Conservation (phyloP, 2,329 filamentous ascomycete species). For the Aspergillus fumigatus region DNA sequence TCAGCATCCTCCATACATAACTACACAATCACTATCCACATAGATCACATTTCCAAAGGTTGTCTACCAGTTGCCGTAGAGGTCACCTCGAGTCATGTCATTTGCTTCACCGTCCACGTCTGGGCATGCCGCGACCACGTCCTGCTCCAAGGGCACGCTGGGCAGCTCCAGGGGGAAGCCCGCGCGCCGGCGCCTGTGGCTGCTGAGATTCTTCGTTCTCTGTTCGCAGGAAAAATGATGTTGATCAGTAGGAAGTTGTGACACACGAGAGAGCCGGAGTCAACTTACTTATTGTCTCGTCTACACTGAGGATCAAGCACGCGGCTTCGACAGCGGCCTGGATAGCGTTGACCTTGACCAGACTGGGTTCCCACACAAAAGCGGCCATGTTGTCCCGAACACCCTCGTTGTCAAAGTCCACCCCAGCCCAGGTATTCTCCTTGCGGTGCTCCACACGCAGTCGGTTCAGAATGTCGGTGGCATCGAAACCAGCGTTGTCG, state of each 20-base stretch:
- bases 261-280: background rate
- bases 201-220: conserved; percentile 87
- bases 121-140: conserved; percentile 82
- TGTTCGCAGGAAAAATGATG: conserved; percentile 23
- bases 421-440: conserved; percentile 88
- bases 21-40: background rate
- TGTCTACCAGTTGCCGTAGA: background rate
- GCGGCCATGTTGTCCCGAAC: conserved; percentile 90
- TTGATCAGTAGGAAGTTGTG: conserved; percentile 14
- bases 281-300: conserved; percentile 86
- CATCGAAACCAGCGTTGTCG: conserved; percentile 97
- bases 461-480: conserved; percentile 95
- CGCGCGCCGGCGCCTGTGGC: conserved; percentile 73
- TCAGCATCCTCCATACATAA: background rate
- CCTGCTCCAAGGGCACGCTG: conserved; percentile 84
- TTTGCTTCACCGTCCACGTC: conserved; percentile 25
- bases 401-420: conserved; percentile 90
- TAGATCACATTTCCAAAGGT: background rate
- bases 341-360: conserved; percentile 96
- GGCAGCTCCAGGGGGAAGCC: conserved; percentile 73
- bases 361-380: conserved; percentile 95
- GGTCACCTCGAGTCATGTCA: conserved; percentile 13
- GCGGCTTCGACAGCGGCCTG: conserved; percentile 93
- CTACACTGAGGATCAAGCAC: conserved; percentile 91
- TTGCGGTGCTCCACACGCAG: conserved; percentile 94